Conservation (phyloP, 2,329 filamentous ascomycete genomes). For the Neobulgaria alba region DNA sequence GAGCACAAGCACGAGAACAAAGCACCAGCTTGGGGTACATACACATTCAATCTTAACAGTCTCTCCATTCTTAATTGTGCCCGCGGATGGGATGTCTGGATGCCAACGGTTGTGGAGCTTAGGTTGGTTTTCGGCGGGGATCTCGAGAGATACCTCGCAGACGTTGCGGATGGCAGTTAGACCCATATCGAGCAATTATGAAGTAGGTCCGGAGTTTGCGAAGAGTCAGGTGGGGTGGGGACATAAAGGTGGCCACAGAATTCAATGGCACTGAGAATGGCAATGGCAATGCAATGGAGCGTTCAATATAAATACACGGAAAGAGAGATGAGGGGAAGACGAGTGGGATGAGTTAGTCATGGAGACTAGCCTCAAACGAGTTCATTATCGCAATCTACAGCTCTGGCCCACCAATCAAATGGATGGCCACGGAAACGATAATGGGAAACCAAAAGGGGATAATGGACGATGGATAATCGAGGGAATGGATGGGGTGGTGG, state of each 20-base stretch:
- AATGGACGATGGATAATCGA: too few relatives aligned
- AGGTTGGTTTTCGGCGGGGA: conserved; percentile 60
- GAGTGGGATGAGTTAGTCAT: neutral
- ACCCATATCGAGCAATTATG: conserved; percentile 35
- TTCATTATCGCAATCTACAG: too few relatives aligned
- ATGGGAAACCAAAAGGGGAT: too few relatives aligned
- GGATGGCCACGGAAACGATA: too few relatives aligned
- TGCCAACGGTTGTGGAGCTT: conserved; percentile 85
- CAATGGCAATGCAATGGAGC: neutral
- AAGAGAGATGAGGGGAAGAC: neutral
- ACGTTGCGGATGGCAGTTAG: conserved; percentile 57
- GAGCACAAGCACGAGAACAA: too few relatives aligned
- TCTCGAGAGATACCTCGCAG: conserved; percentile 64
- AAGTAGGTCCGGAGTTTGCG: too few relatives aligned
- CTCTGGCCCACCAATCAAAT: too few relatives aligned
- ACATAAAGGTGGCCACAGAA: neutral
- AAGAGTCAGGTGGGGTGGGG: neutral
- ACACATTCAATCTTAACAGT: conserved; percentile 86
- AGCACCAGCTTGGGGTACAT: conserved; percentile 7
- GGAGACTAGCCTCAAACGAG: too few relatives aligned
- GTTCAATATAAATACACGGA: neutral
- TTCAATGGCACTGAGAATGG: neutral
- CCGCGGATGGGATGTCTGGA: conserved; percentile 71
- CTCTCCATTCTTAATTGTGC: conserved; percentile 70
- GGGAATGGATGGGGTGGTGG: too few relatives aligned